phyloP scores from a whole-genome alignment of 2,329 filamentous ascomycete species.

The Emmonsiellopsis sp. region DNA sequence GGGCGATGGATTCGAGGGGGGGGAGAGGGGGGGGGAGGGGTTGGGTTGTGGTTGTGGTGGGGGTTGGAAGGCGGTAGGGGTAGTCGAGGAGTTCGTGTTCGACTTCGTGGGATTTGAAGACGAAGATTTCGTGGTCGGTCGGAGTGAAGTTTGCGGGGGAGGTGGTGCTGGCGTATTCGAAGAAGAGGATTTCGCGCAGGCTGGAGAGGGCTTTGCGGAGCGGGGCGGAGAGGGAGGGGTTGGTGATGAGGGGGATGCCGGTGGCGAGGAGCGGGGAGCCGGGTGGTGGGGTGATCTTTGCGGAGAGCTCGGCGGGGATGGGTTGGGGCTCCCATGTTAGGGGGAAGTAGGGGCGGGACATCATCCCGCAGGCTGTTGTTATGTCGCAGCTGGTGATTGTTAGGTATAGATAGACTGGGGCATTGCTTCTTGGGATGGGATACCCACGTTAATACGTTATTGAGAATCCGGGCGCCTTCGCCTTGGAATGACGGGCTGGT shows the following conservation, averaged over 20 bases:
- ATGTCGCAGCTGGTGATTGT: conserved; percentile 21
- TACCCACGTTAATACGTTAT: conserved; percentile 22
- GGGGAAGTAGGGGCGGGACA: conserved; percentile 25
- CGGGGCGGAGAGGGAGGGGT: conserved; percentile 19
- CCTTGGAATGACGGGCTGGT: conserved; percentile 14
- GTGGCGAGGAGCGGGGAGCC: conserved; percentile 17
- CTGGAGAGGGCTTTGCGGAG: conserved; percentile 19
- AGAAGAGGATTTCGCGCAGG: conserved; percentile 24
- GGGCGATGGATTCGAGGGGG: conserved; percentile 21
- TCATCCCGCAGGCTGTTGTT: conserved; percentile 24
- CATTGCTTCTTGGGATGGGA: not conserved
- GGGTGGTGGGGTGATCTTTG: conserved; percentile 20
- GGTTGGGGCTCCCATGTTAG: conserved; percentile 24
- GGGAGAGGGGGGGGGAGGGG: conserved; percentile 1
- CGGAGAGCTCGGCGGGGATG: conserved; percentile 18
- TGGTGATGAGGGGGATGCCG: conserved; percentile 19
- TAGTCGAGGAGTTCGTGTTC: conserved; percentile 32
- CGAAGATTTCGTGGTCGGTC: conserved; percentile 24
- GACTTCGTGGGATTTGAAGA: conserved; percentile 23
- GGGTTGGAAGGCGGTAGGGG: conserved; percentile 15
- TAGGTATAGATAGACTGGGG: not conserved
- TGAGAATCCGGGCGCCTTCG: conserved; percentile 15
- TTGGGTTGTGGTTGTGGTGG: not conserved
- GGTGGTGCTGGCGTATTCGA: conserved; percentile 19
- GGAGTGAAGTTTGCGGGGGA: conserved; percentile 14